Evolutionary conservation across 257 asterid species (phyloP).

Genomic region (Penstemon newberryi): DNA sequence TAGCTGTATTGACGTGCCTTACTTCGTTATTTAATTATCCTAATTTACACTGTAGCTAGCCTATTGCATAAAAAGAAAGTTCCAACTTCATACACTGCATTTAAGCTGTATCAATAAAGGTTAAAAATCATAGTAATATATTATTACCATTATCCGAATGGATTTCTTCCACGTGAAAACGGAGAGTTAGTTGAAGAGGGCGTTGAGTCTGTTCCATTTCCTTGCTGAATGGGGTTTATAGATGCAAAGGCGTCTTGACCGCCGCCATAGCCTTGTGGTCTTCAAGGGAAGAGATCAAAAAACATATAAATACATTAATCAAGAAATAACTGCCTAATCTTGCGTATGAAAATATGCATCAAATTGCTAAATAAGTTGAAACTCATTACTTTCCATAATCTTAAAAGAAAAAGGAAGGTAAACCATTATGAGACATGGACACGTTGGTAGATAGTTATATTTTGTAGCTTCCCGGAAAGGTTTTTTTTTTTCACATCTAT

Average conservation of each 20-base stretch:
- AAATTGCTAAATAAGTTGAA: background rate
- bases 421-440: constrained; percentile 18
- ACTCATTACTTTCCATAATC: background rate
- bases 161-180: constrained; percentile 59
- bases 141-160: constrained; percentile 51
- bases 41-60: no score
- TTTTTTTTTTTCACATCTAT: no score
- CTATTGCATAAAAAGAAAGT: no score
- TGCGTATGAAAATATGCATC: background rate
- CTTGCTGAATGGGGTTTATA: constrained; percentile 53
- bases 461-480: no score
- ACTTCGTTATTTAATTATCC: no score
- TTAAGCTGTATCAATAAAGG: no score
- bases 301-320: constrained; percentile 8
- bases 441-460: background rate
- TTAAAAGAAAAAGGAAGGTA: constrained; percentile 25
- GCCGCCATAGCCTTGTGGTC: constrained; percentile 52
- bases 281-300: constrained; percentile 27
- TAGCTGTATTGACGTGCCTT: no score
- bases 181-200: constrained; percentile 36
- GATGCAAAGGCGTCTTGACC: constrained; percentile 54
- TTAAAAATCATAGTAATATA: no score
- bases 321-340: background rate
- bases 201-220: constrained; percentile 31
- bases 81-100: no score